These are phyloP conservation scores for Handroanthus guayacan DNA, from an alignment of 257 asterid genomes.

Conservation along the genomic window DNA sequence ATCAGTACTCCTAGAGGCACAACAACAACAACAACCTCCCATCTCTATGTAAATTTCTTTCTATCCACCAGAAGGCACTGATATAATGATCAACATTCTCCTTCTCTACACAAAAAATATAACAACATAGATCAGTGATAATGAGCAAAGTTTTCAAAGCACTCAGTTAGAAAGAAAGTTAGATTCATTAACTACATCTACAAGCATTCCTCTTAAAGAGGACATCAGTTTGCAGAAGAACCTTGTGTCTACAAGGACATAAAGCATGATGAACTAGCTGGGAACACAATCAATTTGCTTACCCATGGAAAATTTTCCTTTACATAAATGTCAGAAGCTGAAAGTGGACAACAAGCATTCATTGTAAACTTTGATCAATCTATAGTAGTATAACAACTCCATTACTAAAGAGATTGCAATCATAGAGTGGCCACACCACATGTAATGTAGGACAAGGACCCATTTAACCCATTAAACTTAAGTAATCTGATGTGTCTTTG, in stretches of 20 bases:
- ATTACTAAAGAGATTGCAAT: background rate
- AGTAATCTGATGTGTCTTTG: too few relatives aligned
- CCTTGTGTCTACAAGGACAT: background rate
- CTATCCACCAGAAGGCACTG: slow-evolving; percentile 47
- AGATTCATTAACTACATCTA: background rate
- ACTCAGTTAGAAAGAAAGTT: slow-evolving; percentile 24
- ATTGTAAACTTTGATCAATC: background rate
- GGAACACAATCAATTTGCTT: background rate
- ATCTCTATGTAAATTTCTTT: slow-evolving; percentile 47
- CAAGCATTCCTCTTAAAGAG: background rate
- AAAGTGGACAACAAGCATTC: slow-evolving; percentile 15
- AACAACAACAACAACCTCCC: slow-evolving; percentile 90
- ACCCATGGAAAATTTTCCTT: background rate
- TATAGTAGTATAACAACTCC: slow-evolving; percentile 7
- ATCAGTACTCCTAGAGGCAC: slow-evolving; percentile 56
- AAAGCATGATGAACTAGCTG: background rate
- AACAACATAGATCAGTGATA: slow-evolving; percentile 18
- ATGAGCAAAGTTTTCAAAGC: slow-evolving; percentile 5
- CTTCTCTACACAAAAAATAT: slow-evolving; percentile 38
- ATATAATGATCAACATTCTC: slow-evolving; percentile 49
- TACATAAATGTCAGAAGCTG: slow-evolving; percentile 6
- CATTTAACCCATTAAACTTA: too few relatives aligned
- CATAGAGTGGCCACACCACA: slow-evolving; percentile 28
- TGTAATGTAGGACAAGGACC: background rate
- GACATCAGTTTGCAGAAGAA: background rate